phyloP scores from a whole-genome alignment of 2,329 filamentous ascomycete species.

The Mycosphaerelloides madeirae region DNA sequence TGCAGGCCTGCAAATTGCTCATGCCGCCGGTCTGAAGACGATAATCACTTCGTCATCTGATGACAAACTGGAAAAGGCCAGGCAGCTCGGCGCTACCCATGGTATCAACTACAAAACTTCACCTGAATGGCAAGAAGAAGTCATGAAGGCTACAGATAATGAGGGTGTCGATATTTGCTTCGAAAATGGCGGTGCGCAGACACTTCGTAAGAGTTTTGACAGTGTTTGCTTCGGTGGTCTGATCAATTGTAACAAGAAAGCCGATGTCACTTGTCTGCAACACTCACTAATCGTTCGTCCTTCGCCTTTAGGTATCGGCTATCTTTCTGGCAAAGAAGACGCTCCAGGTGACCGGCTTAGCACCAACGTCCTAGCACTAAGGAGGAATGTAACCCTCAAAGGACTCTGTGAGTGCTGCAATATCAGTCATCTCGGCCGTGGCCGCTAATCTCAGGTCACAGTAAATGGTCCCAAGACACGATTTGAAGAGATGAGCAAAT shows the following conservation, averaged over 20 bases:
- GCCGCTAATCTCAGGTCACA: constrained; percentile 24
- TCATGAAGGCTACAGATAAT: constrained; percentile 43
- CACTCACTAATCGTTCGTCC: no score
- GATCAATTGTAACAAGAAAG: constrained; percentile 36
- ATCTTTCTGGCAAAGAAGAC: constrained; percentile 53
- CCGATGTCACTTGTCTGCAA: no score
- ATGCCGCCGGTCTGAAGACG: constrained; percentile 42
- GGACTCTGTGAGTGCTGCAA: constrained; percentile 36
- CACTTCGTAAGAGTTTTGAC: constrained; percentile 44
- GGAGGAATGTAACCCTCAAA: constrained; percentile 50
- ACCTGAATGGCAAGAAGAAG: constrained; percentile 57
- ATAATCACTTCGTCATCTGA: constrained; percentile 58
- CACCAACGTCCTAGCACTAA: constrained; percentile 54
- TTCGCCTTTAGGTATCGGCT: no score
- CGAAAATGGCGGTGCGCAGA: constrained; percentile 49
- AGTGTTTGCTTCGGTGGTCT: constrained; percentile 40
- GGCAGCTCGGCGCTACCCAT: constrained; percentile 53
- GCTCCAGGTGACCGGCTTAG: constrained; percentile 52
- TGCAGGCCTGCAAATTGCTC: constrained; percentile 38
- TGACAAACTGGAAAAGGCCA: constrained; percentile 47
- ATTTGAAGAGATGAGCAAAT: constrained; percentile 42
- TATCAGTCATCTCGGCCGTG: no score
- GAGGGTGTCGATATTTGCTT: constrained; percentile 48
- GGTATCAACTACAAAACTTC: constrained; percentile 58
- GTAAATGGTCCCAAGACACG: constrained; percentile 56